These are phyloP conservation scores for Termitomyces sp. DNA, from an alignment of 768 basidiomycete species.

Conservation along the genomic window DNA sequence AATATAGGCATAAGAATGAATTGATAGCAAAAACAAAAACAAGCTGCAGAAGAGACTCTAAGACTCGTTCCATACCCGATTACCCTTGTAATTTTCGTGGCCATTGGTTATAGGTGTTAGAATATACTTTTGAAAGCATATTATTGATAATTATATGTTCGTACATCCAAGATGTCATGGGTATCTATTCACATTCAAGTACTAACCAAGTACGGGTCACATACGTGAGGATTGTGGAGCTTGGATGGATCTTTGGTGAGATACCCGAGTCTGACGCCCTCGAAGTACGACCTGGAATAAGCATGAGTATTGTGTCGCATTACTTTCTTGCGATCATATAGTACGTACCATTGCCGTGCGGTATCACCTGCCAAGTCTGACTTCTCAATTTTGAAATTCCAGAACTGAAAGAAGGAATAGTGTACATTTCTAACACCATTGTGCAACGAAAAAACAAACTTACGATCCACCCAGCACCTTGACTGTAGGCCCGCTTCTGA, in stretches of 20 bases:
- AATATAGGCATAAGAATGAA: too few species aligned
- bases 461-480: constrained; percentile 64
- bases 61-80: too few species aligned
- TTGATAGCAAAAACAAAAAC: too few species aligned
- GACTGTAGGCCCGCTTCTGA: constrained; percentile 60
- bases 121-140: too few species aligned
- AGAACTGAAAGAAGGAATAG: constrained; percentile 28
- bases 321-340: not conserved
- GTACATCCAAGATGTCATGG: not conserved
- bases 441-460: constrained; percentile 17
- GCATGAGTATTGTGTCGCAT: not conserved
- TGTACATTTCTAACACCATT: not conserved
- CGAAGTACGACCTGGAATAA: constrained; percentile 60
- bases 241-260: constrained; percentile 58
- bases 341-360: constrained; percentile 60
- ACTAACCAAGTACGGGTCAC: constrained; percentile 39
- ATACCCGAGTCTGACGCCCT: constrained; percentile 53
- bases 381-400: constrained; percentile 73
- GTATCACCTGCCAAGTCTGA: constrained; percentile 43
- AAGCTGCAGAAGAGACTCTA: too few species aligned
- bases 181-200: not conserved
- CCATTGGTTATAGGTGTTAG: too few species aligned
- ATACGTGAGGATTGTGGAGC: constrained; percentile 56
- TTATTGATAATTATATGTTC: not conserved
- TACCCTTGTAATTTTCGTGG: too few species aligned